phyloP scores from a whole-genome alignment of 371 early-diverging fungal species.

The Rhizopus arrhizus region DNA sequence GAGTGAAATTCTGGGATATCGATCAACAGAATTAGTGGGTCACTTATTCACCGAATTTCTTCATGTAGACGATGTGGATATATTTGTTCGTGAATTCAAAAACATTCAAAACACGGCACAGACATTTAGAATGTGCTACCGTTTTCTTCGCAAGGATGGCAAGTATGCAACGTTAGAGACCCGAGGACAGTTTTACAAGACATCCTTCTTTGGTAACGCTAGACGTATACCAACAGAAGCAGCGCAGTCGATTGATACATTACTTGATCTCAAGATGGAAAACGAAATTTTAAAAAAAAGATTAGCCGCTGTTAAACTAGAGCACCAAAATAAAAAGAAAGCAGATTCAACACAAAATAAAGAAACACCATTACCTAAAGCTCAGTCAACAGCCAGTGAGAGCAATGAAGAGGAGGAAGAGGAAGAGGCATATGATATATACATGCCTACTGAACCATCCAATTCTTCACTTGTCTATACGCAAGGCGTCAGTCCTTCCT shows the following conservation, averaged over 20 bases:
- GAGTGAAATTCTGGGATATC: conserved; percentile 48
- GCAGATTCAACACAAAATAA: background rate
- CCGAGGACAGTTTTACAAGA: conserved; percentile 23
- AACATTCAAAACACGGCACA: conserved; percentile 8
- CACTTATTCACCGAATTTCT: conserved; percentile 28
- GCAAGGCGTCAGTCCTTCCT: conserved; percentile 33
- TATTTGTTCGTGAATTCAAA: conserved; percentile 26
- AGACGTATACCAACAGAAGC: conserved; percentile 23
- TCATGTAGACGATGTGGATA: conserved; percentile 34
- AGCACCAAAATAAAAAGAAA: background rate
- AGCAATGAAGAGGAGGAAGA: conserved; percentile 19
- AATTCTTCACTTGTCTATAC: conserved; percentile 37
- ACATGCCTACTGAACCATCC: conserved; percentile 14
- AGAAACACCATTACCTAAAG: conserved; percentile 5
- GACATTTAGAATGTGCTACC: conserved; percentile 17
- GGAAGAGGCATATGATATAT: conserved; percentile 23
- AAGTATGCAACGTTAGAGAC: conserved; percentile 28
- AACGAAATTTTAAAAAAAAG: conserved; percentile 28
- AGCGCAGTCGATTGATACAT: conserved; percentile 24
- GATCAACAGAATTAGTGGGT: conserved; percentile 36
- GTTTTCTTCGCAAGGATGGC: conserved; percentile 30
- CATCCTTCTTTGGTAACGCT: conserved; percentile 25
- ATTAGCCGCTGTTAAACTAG: conserved; percentile 10
- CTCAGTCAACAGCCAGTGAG: conserved; percentile 6
- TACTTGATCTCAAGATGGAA: conserved; percentile 28